phyloP scores from a whole-genome alignment of 805 yeast species.

The Metschnikowia vanudenii region DNA sequence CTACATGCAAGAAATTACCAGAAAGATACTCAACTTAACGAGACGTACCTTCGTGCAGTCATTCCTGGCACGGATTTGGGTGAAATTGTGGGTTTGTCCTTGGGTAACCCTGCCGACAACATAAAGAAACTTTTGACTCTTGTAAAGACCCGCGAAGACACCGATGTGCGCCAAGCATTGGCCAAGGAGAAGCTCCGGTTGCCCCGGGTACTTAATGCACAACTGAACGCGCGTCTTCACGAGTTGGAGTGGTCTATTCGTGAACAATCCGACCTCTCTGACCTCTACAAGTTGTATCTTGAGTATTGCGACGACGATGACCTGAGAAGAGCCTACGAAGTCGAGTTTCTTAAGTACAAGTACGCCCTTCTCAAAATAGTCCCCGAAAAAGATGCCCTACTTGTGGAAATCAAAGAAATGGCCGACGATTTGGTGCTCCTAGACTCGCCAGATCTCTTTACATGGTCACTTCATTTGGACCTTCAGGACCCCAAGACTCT shows the following conservation, averaged over 20 bases:
- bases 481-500: conserved; percentile 62
- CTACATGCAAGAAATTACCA: conserved; percentile 36
- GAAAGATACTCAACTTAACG: conserved; percentile 34
- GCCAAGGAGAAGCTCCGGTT: conserved; percentile 50
- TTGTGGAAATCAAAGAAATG: conserved; percentile 49
- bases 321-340: conserved; percentile 58
- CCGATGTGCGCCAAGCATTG: conserved; percentile 37
- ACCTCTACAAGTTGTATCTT: conserved; percentile 53
- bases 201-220: conserved; percentile 43
- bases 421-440: conserved; percentile 73
- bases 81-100: conserved; percentile 45
- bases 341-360: conserved; percentile 54
- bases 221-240: conserved; percentile 38
- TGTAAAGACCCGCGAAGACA: conserved; percentile 40
- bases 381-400: conserved; percentile 47
- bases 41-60: conserved; percentile 47
- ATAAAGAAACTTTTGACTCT: conserved; percentile 44
- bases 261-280: conserved; percentile 49
- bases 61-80: conserved; percentile 59
- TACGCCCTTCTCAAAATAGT: conserved; percentile 52
- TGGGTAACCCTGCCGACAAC: conserved; percentile 48
- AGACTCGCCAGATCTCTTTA: conserved; percentile 54
- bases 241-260: conserved; percentile 48
- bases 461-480: conserved; percentile 75
- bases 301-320: conserved; percentile 60